Conservation (phyloP, 495 filamentous ascomycete genomes). For the Xylaria venustula region DNA sequence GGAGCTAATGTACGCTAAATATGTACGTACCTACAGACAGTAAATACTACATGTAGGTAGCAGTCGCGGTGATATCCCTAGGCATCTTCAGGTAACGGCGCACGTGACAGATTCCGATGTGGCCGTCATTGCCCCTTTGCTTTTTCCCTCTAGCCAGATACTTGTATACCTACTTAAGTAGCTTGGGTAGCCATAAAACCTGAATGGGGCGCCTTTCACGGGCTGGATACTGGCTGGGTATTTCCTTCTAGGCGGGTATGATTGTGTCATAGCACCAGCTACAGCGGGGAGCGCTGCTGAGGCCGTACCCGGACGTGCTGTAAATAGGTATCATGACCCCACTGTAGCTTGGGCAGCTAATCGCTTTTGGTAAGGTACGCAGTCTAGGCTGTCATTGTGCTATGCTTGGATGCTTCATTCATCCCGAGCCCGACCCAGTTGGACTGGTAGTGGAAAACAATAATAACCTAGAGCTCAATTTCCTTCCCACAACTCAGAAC, state of each 20-base stretch:
- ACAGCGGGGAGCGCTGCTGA: background rate
- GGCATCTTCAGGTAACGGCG: background rate
- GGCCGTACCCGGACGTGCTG: background rate
- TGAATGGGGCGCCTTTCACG: too few relatives aligned
- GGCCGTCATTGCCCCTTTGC: background rate
- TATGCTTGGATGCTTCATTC: background rate
- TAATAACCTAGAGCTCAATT: background rate
- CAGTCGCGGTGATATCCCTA: background rate
- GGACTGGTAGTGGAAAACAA: background rate
- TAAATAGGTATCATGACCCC: background rate
- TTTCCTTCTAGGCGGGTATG: too few relatives aligned
- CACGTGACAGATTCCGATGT: background rate
- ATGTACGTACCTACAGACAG: background rate
- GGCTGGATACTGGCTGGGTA: too few relatives aligned
- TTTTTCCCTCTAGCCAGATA: too few relatives aligned
- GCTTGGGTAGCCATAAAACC: too few relatives aligned
- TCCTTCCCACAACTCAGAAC: background rate
- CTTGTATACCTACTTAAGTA: too few relatives aligned
- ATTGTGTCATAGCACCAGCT: background rate
- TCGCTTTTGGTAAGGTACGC: background rate
- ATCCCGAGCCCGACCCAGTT: background rate
- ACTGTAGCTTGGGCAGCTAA: background rate
- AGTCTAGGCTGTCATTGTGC: constrained; percentile 11
- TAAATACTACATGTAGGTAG: background rate
- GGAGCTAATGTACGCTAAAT: background rate